Percentiles rank a stretch among this genome's conserved stretches.
phyloP scores from a whole-genome alignment of 1,284 basidiomycete species.

The Ustilago curta region DNA sequence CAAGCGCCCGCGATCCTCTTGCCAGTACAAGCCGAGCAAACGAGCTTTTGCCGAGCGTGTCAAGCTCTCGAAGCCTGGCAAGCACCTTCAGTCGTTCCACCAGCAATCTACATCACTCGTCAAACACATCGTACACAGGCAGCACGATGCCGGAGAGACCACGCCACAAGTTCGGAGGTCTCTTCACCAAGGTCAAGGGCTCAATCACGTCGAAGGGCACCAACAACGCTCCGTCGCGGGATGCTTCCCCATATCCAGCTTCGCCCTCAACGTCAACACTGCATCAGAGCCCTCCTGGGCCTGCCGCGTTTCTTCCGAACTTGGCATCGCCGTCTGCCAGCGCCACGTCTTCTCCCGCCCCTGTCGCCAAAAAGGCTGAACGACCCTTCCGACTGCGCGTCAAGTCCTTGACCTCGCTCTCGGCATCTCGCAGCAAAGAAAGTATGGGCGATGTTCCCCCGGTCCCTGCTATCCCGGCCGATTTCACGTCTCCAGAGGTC shows the following conservation, averaged over 20 bases:
- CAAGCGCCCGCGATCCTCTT: not conserved
- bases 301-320: not conserved
- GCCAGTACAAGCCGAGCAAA: constrained; percentile 7
- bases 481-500: constrained; percentile 12
- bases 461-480: constrained; percentile 23
- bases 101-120: constrained; percentile 18
- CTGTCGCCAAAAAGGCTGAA: constrained; percentile 14
- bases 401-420: constrained; percentile 40
- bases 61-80: constrained; percentile 28
- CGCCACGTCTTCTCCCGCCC: not conserved
- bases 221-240: constrained; percentile 10
- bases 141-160: constrained; percentile 12
- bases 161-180: constrained; percentile 26
- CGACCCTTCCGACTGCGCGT: constrained; percentile 24
- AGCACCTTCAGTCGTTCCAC: constrained; percentile 39
- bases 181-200: constrained; percentile 31
- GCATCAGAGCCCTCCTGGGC: not conserved
- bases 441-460: constrained; percentile 11
- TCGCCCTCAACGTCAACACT: constrained; percentile 6
- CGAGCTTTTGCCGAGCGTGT: constrained; percentile 12
- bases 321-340: constrained; percentile 10
- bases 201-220: constrained; percentile 24
- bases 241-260: constrained; percentile 1
- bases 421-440: constrained; percentile 27
- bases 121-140: constrained; percentile 4